Conservation (phyloP, 352 stramenopile genomes). For the Thalassiosira hispida region DNA sequence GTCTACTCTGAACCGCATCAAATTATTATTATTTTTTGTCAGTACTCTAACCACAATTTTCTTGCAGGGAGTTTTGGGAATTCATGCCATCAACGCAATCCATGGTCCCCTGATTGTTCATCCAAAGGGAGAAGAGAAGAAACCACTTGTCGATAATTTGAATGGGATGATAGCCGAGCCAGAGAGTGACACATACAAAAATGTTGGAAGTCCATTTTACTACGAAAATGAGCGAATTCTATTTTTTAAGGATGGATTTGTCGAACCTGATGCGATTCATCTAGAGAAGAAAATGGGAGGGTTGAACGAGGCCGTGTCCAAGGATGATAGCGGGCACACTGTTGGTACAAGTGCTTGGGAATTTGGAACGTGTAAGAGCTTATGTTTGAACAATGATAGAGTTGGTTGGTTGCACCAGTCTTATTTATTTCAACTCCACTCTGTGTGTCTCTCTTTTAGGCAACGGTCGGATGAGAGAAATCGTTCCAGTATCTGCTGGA, state of each 20-base stretch:
- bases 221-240: constrained; percentile 36
- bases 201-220: not conserved
- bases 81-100: constrained; percentile 23
- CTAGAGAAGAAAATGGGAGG: constrained; percentile 1
- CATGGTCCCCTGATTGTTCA: constrained; percentile 38
- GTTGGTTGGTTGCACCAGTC: too few relatives aligned
- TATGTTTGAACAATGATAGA: too few relatives aligned
- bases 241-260: constrained; percentile 40
- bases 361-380: constrained; percentile 36
- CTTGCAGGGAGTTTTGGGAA: not conserved
- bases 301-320: constrained; percentile 13
- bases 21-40: too few relatives aligned
- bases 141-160: constrained; percentile 26
- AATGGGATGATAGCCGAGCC: constrained; percentile 10
- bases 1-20: not conserved
- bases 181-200: too few relatives aligned
- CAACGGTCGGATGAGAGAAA: constrained; percentile 40
- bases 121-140: constrained; percentile 6
- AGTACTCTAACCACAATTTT: not conserved
- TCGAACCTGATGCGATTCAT: not conserved
- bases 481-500: constrained; percentile 19
- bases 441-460: not conserved
- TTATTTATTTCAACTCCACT: too few relatives aligned
- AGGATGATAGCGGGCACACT: constrained; percentile 19
- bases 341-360: constrained; percentile 25